Evolutionary conservation across 129 eudicot genomes (phyloP).

Genomic region (Pittosporum tobira): DNA sequence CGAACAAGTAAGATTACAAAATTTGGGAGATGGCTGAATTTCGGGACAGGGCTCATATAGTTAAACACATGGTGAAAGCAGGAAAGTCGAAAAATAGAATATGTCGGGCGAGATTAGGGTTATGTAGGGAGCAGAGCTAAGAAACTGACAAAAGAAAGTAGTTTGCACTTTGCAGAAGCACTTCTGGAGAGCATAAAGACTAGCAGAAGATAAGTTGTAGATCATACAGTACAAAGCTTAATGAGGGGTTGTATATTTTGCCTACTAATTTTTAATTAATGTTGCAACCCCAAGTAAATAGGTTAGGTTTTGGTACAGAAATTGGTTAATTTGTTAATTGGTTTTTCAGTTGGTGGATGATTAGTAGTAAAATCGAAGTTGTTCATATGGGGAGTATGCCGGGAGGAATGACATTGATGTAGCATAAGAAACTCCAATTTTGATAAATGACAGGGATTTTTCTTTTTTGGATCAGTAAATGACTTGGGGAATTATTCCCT

Average conservation of each 20-base stretch:
- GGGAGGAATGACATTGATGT: slow-evolving; percentile 1
- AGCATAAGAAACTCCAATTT: not conserved
- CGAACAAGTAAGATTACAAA: slow-evolving; percentile 60
- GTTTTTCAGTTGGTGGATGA: slow-evolving; percentile 7
- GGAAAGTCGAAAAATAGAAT: not conserved
- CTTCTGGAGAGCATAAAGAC: not conserved
- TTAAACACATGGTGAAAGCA: not conserved
- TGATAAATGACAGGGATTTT: too few relatives aligned
- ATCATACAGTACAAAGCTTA: not conserved
- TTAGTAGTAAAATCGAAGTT: slow-evolving; percentile 7
- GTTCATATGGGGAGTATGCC: not conserved
- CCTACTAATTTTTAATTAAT: not conserved
- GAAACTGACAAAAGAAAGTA: not conserved
- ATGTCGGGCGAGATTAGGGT: not conserved
- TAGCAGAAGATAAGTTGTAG: not conserved
- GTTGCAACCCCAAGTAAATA: not conserved
- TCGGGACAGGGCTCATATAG: slow-evolving; percentile 6
- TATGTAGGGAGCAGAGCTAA: slow-evolving; percentile 5
- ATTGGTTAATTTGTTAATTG: slow-evolving; percentile 22
- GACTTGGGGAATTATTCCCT: too few relatives aligned
- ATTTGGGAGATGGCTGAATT: not conserved
- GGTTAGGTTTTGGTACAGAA: slow-evolving; percentile 18
- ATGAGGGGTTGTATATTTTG: not conserved
- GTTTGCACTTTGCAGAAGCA: not conserved
- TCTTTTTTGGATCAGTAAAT: too few relatives aligned